Base-by-base conservation (phyloP, 306 rosid species). In the Pterocarpus macrocarpus region DNA sequence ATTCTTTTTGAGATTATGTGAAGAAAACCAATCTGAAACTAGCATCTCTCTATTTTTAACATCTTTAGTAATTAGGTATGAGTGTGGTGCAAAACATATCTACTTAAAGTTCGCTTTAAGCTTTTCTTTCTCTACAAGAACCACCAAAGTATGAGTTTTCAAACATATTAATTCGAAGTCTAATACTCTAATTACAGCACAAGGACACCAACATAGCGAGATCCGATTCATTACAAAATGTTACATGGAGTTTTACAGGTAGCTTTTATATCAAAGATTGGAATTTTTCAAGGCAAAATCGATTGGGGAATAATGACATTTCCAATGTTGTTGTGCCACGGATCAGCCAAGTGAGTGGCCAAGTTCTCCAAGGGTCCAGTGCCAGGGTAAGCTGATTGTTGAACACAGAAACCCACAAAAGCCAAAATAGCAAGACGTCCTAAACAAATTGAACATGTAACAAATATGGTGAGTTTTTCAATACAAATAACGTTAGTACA, bases 251-350 rank as follows among this genome's bases (percentile, higher is more conserved):
- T 91, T 88, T 86, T 83, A 89, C 87, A 81, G 39, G 87, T 78
- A 78, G 75, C 73, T 76, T 22, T 22, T 47, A 75, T 22, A 49
- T 35, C 36, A 64, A 67, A 61, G 41, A n/a, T 53, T 32, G 57
- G 32, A 45, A 12, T 7, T 7, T 36, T 30, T 86, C 84, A 89
- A 3, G 89, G 90, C 5, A 14, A 85, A 86, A 91, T 0, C 10
- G 73, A 17, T 82, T 13, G 83, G 5, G 99, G 99, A 69, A 96
- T 93, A 72, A 96, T 8, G 78, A 96, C 1, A 56, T 93, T 88
- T 44, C 99, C 99, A 71, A 96, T 96, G 97, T 90, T 96, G 88
- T 92, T 96, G 94, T 96, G 99, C 99, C 99, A 96, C 77, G 99
- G 99, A 77, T 96, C 99, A 85, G 99, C 98, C 97, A 96, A 87